Evolutionary conservation across 2,329 filamentous ascomycete species (phyloP), one percentile per base, ranked within the genome.

Genomic region (Alternaria ethzedia): DNA sequence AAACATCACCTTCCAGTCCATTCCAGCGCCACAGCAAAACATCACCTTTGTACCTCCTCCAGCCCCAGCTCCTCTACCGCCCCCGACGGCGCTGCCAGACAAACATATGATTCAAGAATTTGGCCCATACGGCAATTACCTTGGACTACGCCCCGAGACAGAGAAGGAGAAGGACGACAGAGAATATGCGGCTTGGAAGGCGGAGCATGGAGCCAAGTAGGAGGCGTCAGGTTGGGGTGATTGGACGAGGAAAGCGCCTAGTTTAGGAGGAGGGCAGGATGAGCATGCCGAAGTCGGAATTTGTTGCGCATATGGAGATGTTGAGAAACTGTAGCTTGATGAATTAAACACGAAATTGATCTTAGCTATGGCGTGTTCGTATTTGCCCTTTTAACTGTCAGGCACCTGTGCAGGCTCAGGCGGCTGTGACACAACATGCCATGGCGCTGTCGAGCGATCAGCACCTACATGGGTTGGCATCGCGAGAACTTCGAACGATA

Each of bases 121-220:
- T 26, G 28, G 13, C 32, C 13, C 15, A 13, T 55, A 25, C 13
- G 52, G 52, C 3, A 28, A 44, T 20, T 12, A 21, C n/a, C 11
- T 55, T 5, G 52, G 26, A 28, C 10, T 10, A 4, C 52, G 23
- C 8, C 21, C 15, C 7, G 56, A 58, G 30, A 58, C 56, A 6
- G 56, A 49, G n/a, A n/a, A 51, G 4, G 44, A 58, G 20, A 58
- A 51, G n/a, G 17, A 50, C 8, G 46, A 58, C 7, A 58, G 46
- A 8, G 46, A 58, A 6, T 58, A 26, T 28, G 21, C 50, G 23
- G 56, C 50, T 23, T 58, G 56, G 56, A 58, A 58, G 56, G 20
- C 13, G 46, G 46, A 32, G 21, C 36, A 36, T 41, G 49, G 49
- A 20, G 30, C 13, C 9, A 41, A 52, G 28, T 52, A 52, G 30